phyloP scores from a whole-genome alignment of 2,329 filamentous ascomycete genomes.

The Boeremia lycopersici region DNA sequence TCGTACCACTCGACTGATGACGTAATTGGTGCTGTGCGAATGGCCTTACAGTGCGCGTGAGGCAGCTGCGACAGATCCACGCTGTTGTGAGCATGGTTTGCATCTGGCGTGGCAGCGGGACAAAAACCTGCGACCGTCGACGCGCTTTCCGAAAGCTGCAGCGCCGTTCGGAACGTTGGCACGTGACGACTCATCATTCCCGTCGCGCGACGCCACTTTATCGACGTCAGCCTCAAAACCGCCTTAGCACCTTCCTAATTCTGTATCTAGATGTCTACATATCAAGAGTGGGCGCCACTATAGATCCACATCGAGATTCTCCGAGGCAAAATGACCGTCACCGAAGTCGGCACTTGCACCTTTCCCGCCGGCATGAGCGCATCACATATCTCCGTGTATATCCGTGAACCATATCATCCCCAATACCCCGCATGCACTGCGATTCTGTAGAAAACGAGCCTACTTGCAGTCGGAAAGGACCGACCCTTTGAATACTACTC shows the following conservation, averaged over 20 bases:
- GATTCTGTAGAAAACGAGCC: background rate
- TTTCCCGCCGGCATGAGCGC: conserved; percentile 20
- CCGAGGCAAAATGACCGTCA: conserved; percentile 22
- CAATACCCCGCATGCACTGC: background rate
- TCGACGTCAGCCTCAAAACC: conserved; percentile 4
- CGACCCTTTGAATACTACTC: background rate
- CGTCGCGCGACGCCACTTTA: background rate
- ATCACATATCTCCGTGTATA: conserved; percentile 37
- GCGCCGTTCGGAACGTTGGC: conserved; percentile 22
- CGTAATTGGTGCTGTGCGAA: conserved; percentile 34
- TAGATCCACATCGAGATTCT: background rate
- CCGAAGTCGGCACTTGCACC: conserved; percentile 30
- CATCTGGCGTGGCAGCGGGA: conserved; percentile 11
- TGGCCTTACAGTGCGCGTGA: conserved; percentile 48
- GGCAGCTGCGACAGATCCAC: conserved; percentile 57
- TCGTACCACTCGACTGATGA: conserved; percentile 37
- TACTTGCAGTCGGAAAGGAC: background rate
- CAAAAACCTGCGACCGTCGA: conserved; percentile 15
- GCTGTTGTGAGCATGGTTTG: conserved; percentile 40
- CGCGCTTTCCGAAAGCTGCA: conserved; percentile 30
- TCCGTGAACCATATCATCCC: conserved; percentile 22
- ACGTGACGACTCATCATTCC: conserved; percentile 31
- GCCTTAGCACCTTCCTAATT: conserved; percentile 21
- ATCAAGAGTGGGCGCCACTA: background rate
- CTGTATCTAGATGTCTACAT: background rate